Evolutionary conservation across 2,329 filamentous ascomycete genomes (phyloP), one percentile per base, ranked within the genome.

Genomic region (Fusarium equiseti): DNA sequence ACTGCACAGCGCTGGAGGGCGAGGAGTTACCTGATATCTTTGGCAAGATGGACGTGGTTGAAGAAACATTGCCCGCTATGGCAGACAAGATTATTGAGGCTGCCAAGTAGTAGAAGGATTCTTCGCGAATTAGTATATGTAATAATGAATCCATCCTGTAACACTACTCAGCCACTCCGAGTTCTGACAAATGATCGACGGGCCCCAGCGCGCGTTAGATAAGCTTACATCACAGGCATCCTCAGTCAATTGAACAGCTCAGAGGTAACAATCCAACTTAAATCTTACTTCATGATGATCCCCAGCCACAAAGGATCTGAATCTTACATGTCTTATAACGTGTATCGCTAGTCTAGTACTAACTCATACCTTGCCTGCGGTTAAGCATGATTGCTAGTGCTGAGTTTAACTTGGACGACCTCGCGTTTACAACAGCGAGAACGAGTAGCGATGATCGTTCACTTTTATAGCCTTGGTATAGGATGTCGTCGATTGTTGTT

Each of bases 101-200:
- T 6, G 18, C 18, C 9, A 22, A 29, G 31, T 69, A 60, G 48
- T 78, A 73, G 4, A 6, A 11, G 26, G 10, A 26, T 22, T 38
- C 4, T 15, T 29, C 11, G 1, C 18, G 15, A 44, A 18, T 16
- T 26, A 44, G 16, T 7, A 5, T 24, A 6, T 24, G 20, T 11
- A 44, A 26, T 44, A 16, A 26, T 44, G 11, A 24, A 8, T 12
- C 6, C 20, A 16, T 12, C 22, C 5, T 26, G 1, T 6, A 44
- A 44, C 3, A 44, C 9, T 12, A 1, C 24, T 26, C 10, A 50
- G 20, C 20, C 48, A 50, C 29, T 35, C 48, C 20, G 48, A 50
- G 7, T 13, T 35, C n/a, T 50, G 11, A 35, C 29, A 50, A 35
- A 50, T 24, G 29, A 38, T 51, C 48, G 12, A 15, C 20, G 1